These are phyloP conservation scores for Leucosporidium scottii DNA, from an alignment of 768 basidiomycete species.

Conservation along the genomic window DNA sequence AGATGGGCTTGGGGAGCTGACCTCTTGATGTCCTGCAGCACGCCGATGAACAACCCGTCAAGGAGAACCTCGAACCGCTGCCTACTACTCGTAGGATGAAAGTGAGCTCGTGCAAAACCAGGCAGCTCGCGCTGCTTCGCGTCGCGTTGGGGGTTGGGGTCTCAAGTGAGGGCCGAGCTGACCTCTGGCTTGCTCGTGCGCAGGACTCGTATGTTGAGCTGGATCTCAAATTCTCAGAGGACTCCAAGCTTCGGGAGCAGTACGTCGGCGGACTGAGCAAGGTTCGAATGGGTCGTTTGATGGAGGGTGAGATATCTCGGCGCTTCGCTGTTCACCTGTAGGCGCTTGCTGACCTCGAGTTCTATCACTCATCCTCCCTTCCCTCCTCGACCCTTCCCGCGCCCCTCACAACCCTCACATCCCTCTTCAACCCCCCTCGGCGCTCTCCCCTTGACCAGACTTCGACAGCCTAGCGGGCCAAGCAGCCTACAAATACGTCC, in stretches of 20 bases:
- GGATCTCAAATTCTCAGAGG: slow-evolving; percentile 25
- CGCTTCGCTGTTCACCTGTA: too few species aligned
- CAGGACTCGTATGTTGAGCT: slow-evolving; percentile 30
- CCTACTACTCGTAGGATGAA: slow-evolving; percentile 1
- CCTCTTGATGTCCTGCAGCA: too few species aligned
- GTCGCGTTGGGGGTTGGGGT: background rate
- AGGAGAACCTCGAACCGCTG: background rate
- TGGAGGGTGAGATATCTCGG: slow-evolving; percentile 27
- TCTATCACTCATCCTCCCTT: background rate
- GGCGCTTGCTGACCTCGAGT: background rate
- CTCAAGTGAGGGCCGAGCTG: background rate
- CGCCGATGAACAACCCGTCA: background rate
- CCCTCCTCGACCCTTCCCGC: background rate
- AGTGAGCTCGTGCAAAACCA: background rate
- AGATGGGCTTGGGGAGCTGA: too few species aligned
- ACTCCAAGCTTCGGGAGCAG: slow-evolving; percentile 15
- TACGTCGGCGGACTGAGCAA: slow-evolving; percentile 28
- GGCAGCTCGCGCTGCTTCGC: too few species aligned
- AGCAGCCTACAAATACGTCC: slow-evolving; percentile 31
- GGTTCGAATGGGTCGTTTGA: slow-evolving; percentile 31
- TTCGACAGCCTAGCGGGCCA: slow-evolving; percentile 25
- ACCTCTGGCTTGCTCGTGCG: background rate
- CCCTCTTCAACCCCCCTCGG: too few species aligned
- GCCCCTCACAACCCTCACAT: background rate
- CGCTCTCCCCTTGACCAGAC: background rate